A percentile compares a stretch with the other conserved stretches of the same genome.
Evolutionary conservation across 169 alveolate genomes (phyloP).

Genomic region (Eimeria maxima): DNA sequence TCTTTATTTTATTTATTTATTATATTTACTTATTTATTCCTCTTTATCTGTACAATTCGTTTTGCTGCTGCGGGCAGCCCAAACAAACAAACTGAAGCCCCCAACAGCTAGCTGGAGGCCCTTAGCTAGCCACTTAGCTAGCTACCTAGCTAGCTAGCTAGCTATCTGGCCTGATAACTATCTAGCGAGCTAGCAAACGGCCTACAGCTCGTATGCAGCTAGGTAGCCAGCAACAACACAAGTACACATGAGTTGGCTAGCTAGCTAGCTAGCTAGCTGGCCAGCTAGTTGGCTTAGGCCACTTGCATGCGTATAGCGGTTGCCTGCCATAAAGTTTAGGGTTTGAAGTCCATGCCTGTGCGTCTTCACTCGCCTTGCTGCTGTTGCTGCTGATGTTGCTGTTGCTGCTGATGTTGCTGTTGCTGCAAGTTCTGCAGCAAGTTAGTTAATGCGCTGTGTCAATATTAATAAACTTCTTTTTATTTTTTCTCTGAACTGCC

Average conservation of each 20-base stretch:
- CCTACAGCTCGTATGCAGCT: neutral
- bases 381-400: constrained; percentile 1
- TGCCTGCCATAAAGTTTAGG: neutral
- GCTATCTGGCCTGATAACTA: constrained; percentile 7
- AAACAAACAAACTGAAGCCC: neutral
- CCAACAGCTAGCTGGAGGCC: neutral
- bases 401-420: neutral
- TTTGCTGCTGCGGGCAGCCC: no score
- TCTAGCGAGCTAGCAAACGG: neutral
- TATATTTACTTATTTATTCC: neutral
- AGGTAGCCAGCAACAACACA: neutral
- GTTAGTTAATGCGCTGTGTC: neutral
- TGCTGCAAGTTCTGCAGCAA: neutral
- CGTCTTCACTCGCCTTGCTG: neutral
- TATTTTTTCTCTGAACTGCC: constrained; percentile 75
- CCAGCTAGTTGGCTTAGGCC: neutral
- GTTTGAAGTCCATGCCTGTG: neutral
- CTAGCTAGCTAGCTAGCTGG: neutral
- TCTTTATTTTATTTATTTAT: neutral
- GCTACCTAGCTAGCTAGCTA: no score
- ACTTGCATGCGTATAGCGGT: neutral
- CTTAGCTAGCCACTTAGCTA: no score
- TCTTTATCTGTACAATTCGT: neutral
- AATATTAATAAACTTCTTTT: neutral
- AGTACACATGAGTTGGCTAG: neutral